Percentiles rank a stretch among this genome's conserved stretches.
These are phyloP conservation scores for Aspergillus candidus DNA, from an alignment of 2,329 filamentous ascomycete genomes.

Conservation along the genomic window DNA sequence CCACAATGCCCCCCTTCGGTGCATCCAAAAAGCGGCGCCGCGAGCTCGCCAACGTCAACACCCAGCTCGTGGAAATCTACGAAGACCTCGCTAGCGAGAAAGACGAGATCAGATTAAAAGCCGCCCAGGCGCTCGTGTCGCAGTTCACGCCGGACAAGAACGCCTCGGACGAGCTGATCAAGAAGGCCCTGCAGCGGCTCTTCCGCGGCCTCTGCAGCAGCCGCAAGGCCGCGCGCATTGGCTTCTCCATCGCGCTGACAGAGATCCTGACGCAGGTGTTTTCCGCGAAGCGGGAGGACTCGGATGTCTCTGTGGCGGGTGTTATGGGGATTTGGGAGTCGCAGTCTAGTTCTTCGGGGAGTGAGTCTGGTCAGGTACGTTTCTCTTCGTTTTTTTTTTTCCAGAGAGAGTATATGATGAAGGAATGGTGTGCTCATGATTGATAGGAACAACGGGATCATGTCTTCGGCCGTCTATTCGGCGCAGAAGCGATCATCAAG, in stretches of 20 bases:
- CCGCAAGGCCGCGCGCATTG: slow-evolving; percentile 78
- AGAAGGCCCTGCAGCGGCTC: slow-evolving; percentile 52
- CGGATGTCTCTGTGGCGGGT: slow-evolving; percentile 35
- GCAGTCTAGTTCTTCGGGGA: slow-evolving; percentile 47
- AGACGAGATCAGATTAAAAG: slow-evolving; percentile 42
- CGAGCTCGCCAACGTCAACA: slow-evolving; percentile 38
- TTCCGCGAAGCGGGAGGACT: slow-evolving; percentile 28
- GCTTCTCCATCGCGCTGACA: slow-evolving; percentile 82
- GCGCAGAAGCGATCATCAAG: slow-evolving; percentile 77
- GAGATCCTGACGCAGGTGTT: slow-evolving; percentile 71
- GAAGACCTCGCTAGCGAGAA: slow-evolving; percentile 44
- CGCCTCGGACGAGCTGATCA: slow-evolving; percentile 36
- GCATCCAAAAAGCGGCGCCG: slow-evolving; percentile 35
- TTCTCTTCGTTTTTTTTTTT: no score
- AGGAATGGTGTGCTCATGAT: slow-evolving; percentile 18
- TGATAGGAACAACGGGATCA: slow-evolving; percentile 80
- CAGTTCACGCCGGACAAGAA: slow-evolving; percentile 39
- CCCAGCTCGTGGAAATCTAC: slow-evolving; percentile 44
- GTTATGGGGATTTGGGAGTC: slow-evolving; percentile 48
- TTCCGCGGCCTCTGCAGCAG: slow-evolving; percentile 86
- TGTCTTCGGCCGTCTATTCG: slow-evolving; percentile 79
- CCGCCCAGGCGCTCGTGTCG: slow-evolving; percentile 39
- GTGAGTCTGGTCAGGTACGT: slow-evolving; percentile 49
- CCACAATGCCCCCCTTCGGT: slow-evolving; percentile 24
- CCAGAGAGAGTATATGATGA: no score